Conservation (phyloP, 306 rosid species). For the Quercus robur region DNA sequence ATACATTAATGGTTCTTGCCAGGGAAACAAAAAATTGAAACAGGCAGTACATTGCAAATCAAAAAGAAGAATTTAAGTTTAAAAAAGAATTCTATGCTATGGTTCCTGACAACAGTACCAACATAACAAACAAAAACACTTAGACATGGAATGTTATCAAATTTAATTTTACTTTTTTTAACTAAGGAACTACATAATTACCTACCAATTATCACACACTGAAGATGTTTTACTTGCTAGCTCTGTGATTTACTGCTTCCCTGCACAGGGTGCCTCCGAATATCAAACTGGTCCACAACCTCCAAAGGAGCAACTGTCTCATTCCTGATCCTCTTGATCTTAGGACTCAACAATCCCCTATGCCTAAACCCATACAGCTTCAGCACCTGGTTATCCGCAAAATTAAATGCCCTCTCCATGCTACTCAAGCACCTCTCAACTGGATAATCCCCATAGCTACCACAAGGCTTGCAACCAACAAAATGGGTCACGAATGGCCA, state of each 20-base stretch:
- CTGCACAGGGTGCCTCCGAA: slow-evolving; percentile 30
- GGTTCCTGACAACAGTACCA: not conserved
- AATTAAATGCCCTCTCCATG: slow-evolving; percentile 35
- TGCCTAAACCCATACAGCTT: slow-evolving; percentile 55
- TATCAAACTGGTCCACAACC: slow-evolving; percentile 38
- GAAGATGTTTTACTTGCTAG: slow-evolving; percentile 16
- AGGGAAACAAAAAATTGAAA: not conserved
- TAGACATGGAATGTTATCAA: not conserved
- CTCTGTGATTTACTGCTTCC: slow-evolving; percentile 21
- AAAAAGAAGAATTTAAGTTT: not conserved
- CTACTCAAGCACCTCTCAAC: too few species aligned
- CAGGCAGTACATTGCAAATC: not conserved
- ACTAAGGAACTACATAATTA: not conserved
- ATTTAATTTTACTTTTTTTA: not conserved
- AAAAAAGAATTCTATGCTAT: not conserved
- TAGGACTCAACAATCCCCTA: slow-evolving; percentile 55
- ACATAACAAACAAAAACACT: not conserved
- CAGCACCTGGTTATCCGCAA: slow-evolving; percentile 53
- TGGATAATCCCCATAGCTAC: too few species aligned
- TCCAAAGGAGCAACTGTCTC: slow-evolving; percentile 48
- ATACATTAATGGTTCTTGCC: too few species aligned
- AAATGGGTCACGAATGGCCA: too few species aligned
- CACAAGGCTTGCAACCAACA: too few species aligned
- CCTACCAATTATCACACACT: not conserved
- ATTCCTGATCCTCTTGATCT: slow-evolving; percentile 50